These are phyloP conservation scores for Pseudocercospora musae DNA, from an alignment of 2,329 filamentous ascomycete genomes.

Conservation along the genomic window DNA sequence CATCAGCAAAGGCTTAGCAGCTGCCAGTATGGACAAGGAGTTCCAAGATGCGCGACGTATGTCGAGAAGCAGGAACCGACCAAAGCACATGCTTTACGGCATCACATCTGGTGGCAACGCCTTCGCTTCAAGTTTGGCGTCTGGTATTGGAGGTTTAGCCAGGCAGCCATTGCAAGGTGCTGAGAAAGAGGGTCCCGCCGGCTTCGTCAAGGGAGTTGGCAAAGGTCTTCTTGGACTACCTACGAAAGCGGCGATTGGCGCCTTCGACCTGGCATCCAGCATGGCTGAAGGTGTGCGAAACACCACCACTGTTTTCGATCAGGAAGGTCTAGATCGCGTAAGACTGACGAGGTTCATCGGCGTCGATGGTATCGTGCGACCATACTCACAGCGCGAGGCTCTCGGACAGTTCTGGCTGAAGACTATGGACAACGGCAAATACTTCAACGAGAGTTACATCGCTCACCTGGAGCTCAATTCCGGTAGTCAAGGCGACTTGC, in stretches of 20 bases:
- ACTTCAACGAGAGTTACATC: conserved; percentile 97
- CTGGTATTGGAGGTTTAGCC: conserved; percentile 87
- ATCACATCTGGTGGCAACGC: conserved; percentile 95
- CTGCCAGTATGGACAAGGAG: conserved; percentile 94
- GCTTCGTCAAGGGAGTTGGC: conserved; percentile 96
- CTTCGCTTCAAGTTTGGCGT: conserved; percentile 86
- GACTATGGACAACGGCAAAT: conserved; percentile 94
- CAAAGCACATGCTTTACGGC: conserved; percentile 95
- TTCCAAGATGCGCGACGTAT: conserved; percentile 96
- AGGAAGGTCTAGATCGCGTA: conserved; percentile 87
- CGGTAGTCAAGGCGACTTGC: conserved; percentile 64
- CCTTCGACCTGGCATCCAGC: conserved; percentile 95
- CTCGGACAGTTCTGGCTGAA: conserved; percentile 98
- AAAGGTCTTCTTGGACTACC: conserved; percentile 93
- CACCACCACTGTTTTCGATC: conserved; percentile 96
- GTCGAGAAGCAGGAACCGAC: conserved; percentile 85
- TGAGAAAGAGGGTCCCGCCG: conserved; percentile 87
- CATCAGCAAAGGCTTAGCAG: conserved; percentile 92
- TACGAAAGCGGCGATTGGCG: conserved; percentile 94
- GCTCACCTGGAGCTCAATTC: conserved; percentile 78
- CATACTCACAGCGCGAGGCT: conserved; percentile 91
- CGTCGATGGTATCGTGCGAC: conserved; percentile 86
- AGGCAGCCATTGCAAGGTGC: conserved; percentile 93
- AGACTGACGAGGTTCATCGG: conserved; percentile 91
- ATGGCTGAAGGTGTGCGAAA: conserved; percentile 97